Percentiles rank a stretch among this genome's conserved stretches.
Evolutionary conservation across 495 filamentous ascomycete genomes (phyloP).

Genomic region (Hypoxylon subgilvum): DNA sequence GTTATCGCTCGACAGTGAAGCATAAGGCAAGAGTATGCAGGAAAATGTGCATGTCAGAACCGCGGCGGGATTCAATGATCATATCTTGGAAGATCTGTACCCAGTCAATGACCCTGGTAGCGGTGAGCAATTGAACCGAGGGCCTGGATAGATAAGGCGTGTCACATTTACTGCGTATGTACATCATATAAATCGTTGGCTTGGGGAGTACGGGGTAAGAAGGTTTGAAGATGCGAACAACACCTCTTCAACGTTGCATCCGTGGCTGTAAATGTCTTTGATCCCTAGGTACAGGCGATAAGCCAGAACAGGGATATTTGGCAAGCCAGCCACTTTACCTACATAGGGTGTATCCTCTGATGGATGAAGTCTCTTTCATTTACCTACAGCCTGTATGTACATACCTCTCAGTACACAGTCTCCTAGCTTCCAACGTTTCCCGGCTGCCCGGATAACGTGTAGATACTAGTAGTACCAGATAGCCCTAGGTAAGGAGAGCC

Average conservation of each 20-base stretch:
- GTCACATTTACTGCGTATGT: slow-evolving; percentile 8
- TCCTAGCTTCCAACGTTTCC: too few relatives aligned
- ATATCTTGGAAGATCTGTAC: background rate
- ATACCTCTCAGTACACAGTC: too few relatives aligned
- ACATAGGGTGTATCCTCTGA: too few relatives aligned
- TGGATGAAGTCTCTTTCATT: too few relatives aligned
- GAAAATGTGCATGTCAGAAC: background rate
- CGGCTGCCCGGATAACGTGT: too few relatives aligned
- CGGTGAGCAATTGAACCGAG: slow-evolving; percentile 1
- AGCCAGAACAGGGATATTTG: background rate
- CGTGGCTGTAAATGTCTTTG: background rate
- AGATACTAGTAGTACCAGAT: too few relatives aligned
- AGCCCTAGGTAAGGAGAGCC: too few relatives aligned
- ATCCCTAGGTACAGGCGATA: background rate
- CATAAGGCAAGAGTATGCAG: background rate
- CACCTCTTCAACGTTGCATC: slow-evolving; percentile 10
- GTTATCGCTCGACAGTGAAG: background rate
- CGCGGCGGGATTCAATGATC: slow-evolving; percentile 4
- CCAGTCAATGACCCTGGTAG: background rate
- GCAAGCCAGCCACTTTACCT: too few relatives aligned
- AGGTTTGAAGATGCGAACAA: slow-evolving; percentile 1
- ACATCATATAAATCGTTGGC: too few relatives aligned
- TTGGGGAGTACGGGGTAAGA: too few relatives aligned
- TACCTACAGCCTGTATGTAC: too few relatives aligned
- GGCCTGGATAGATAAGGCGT: slow-evolving; percentile 8